Percentiles rank a stretch among this genome's conserved stretches.
phyloP scores from a whole-genome alignment of 805 yeast species.

The Metschnikowia chrysomelidarum region DNA sequence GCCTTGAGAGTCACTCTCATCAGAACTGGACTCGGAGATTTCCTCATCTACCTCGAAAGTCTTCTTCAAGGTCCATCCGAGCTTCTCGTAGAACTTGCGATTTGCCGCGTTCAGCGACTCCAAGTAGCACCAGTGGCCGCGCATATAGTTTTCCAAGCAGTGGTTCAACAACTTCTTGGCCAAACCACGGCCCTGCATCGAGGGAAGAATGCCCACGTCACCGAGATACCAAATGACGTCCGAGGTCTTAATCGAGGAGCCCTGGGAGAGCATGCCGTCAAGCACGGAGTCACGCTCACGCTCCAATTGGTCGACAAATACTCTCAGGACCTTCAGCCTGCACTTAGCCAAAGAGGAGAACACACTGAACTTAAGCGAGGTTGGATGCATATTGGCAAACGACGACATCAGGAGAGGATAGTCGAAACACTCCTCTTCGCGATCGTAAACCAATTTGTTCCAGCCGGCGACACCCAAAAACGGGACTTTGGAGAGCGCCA shows the following conservation, averaged over 20 bases:
- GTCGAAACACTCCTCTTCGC: slow-evolving; percentile 24
- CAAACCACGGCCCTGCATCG: slow-evolving; percentile 58
- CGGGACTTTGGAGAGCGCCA: slow-evolving; percentile 35
- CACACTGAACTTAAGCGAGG: slow-evolving; percentile 36
- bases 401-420: slow-evolving; percentile 21
- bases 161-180: slow-evolving; percentile 51
- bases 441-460: slow-evolving; percentile 27
- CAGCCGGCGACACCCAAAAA: slow-evolving; percentile 55
- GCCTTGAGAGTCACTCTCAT: slow-evolving; percentile 13
- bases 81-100: slow-evolving; percentile 50
- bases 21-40: slow-evolving; percentile 17
- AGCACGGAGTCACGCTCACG: slow-evolving; percentile 44
- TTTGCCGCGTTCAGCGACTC: slow-evolving; percentile 58
- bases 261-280: slow-evolving; percentile 15
- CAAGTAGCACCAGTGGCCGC: slow-evolving; percentile 41
- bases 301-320: slow-evolving; percentile 47
- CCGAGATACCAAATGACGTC: slow-evolving; percentile 53
- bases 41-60: slow-evolving; percentile 31
- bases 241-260: slow-evolving; percentile 33
- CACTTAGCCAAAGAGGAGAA: slow-evolving; percentile 43
- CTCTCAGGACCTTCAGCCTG: slow-evolving; percentile 48
- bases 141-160: slow-evolving; percentile 47
- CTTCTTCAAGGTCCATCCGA: slow-evolving; percentile 44
- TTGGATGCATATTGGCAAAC: slow-evolving; percentile 28
- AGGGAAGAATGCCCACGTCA: slow-evolving; percentile 57